Conservation (phyloP, 176 grass and related monocot genomes). For the Carex scoparia region DNA sequence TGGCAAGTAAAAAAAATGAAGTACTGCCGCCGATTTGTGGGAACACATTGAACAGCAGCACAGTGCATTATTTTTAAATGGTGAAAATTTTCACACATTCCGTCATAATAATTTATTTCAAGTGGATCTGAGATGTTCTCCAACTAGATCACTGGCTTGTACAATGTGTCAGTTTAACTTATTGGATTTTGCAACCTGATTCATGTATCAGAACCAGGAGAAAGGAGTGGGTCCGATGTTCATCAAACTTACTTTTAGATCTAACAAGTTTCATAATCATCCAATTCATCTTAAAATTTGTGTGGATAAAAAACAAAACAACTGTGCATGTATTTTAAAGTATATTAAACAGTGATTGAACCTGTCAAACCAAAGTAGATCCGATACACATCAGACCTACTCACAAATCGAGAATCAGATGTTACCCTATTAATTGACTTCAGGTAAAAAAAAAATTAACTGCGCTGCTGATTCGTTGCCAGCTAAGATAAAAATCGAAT, state of each 20-base stretch:
- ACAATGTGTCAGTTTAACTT: not conserved
- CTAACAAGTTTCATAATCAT: no score
- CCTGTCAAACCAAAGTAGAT: no score
- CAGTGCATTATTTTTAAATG: not conserved
- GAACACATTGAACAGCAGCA: not conserved
- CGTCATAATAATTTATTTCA: not conserved
- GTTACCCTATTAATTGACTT: not conserved
- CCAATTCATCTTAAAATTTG: no score
- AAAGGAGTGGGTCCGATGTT: no score
- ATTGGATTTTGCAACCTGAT: not conserved
- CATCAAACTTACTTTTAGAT: no score
- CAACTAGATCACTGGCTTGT: not conserved
- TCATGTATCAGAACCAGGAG: not conserved
- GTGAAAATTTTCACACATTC: not conserved
- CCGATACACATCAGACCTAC: no score
- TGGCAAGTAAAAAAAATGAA: not conserved
- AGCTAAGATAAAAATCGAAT: not conserved
- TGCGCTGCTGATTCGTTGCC: not conserved
- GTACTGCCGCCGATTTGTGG: not conserved
- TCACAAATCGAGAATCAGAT: no score
- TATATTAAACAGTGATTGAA: no score
- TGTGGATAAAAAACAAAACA: no score
- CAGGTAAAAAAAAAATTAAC: not conserved
- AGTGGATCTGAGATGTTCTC: not conserved
- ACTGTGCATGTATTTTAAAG: no score